Evolutionary conservation across 805 yeast genomes (phyloP).

Genomic region (Candida anglica): DNA sequence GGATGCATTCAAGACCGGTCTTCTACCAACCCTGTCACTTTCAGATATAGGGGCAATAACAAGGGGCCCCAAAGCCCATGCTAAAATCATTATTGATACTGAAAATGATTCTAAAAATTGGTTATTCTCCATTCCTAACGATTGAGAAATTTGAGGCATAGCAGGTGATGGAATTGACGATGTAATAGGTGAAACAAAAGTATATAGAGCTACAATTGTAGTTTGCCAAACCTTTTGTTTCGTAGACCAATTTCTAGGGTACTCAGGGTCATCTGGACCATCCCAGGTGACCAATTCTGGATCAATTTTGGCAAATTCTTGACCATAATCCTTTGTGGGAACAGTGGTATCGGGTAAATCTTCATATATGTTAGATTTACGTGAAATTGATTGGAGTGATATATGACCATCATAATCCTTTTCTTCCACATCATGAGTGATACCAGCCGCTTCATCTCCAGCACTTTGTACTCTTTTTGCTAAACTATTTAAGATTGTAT

Average conservation of each 20-base stretch:
- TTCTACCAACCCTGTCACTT: slow-evolving; percentile 52
- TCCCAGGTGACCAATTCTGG: slow-evolving; percentile 72
- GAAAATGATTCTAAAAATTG: slow-evolving; percentile 46
- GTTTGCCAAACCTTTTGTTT: slow-evolving; percentile 41
- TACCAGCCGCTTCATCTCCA: slow-evolving; percentile 7
- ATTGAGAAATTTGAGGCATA: slow-evolving; percentile 41
- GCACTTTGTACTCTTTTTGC: slow-evolving; percentile 20
- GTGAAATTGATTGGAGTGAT: neutral
- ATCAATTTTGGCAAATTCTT: slow-evolving; percentile 50
- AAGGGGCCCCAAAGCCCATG: slow-evolving; percentile 67
- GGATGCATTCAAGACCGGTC: slow-evolving; percentile 49
- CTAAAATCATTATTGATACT: slow-evolving; percentile 64
- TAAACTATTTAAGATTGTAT: slow-evolving; percentile 38
- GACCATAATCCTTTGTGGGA: slow-evolving; percentile 42
- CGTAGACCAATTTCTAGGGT: slow-evolving; percentile 62
- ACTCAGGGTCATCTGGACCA: slow-evolving; percentile 53
- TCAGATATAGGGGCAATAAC: slow-evolving; percentile 68
- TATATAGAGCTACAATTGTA: slow-evolving; percentile 47
- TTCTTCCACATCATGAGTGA: neutral
- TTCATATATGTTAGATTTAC: slow-evolving; percentile 11
- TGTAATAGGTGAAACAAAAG: slow-evolving; percentile 58
- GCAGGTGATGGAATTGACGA: slow-evolving; percentile 65
- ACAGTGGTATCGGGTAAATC: slow-evolving; percentile 25
- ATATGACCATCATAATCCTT: slow-evolving; percentile 1
- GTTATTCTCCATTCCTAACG: slow-evolving; percentile 38